Conservation (phyloP, 805 yeast species). For the Candida odintsovae region DNA sequence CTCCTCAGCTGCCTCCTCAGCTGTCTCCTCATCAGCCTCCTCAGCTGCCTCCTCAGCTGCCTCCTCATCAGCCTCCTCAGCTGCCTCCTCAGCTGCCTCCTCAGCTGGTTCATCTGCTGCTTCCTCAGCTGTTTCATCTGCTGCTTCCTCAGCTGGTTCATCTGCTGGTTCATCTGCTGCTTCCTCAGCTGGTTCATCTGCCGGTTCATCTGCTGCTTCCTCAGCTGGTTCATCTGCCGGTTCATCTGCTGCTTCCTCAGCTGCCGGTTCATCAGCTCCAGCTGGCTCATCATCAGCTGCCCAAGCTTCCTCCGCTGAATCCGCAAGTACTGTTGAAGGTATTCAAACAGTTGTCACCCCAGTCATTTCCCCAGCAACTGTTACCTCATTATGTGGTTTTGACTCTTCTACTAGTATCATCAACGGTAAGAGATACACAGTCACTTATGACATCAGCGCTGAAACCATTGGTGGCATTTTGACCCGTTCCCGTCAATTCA, state of each 20-base stretch:
- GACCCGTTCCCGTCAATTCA: conserved; percentile 1
- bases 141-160: neutral
- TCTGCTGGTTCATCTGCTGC: neutral
- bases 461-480: neutral
- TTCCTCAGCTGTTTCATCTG: neutral
- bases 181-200: neutral
- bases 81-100: neutral
- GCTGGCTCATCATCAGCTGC: neutral
- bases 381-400: conserved; percentile 2
- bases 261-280: neutral
- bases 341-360: neutral
- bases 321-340: neutral
- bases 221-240: neutral
- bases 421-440: conserved; percentile 6
- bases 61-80: too few relatives aligned
- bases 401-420: conserved; percentile 2
- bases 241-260: neutral
- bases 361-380: neutral
- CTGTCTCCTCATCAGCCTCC: neutral
- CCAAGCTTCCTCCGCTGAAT: neutral
- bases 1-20: neutral
- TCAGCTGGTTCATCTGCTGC: neutral
- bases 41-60: neutral
- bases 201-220: too few relatives aligned
- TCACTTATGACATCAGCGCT: conserved; percentile 5